Evolutionary conservation across 345 rosid species (phyloP), one percentile per base, ranked within the genome.

Genomic region (Hypericum perforatum): DNA sequence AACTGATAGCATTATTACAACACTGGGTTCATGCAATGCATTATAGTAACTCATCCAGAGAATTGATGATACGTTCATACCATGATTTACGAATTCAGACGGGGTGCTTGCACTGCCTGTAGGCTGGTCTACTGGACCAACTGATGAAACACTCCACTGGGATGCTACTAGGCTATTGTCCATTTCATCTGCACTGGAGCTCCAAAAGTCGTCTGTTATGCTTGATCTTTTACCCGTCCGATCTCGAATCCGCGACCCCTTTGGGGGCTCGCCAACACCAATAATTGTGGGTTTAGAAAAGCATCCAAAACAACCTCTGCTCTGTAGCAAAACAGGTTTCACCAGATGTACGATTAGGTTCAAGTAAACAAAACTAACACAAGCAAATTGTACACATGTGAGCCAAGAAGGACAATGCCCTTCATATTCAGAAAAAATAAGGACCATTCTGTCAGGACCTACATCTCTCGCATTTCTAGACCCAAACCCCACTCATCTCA

Each of bases 221-320:
- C 70, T 70, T 29, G 64, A 51, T 66, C 73, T 72, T 72, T 58
- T 75, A 11, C 62, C 75, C 45, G 59, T 48, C 57, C 43, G 72
- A 53, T 76, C 83, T 71, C 72, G 77, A 56, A 61, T 66, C 61
- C 74, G 71, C 64, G 73, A 42, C 44, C 82, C 76, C 63, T 78
- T 76, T 56, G 89, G 62, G 29, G 81, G 73, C 54, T 76, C 79
- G 61, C 78, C 80, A 53, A 64, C 79, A 41, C 74, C 61, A 16
- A 66, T 62, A 64, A 60, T 62, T 57, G 66, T 58, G 44, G 77
- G 78, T 64, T 74, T 79, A 56, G 50, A 58, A 66, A 68, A 78
- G 82, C 94, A 74, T 76, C 88, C 91, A 69, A 86, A 78, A 78
- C 95, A 89, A 79, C 90, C 86, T 78, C 95, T 80, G 85, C 79